phyloP scores from a whole-genome alignment of 306 rosid species.

The Neltuma alba region DNA sequence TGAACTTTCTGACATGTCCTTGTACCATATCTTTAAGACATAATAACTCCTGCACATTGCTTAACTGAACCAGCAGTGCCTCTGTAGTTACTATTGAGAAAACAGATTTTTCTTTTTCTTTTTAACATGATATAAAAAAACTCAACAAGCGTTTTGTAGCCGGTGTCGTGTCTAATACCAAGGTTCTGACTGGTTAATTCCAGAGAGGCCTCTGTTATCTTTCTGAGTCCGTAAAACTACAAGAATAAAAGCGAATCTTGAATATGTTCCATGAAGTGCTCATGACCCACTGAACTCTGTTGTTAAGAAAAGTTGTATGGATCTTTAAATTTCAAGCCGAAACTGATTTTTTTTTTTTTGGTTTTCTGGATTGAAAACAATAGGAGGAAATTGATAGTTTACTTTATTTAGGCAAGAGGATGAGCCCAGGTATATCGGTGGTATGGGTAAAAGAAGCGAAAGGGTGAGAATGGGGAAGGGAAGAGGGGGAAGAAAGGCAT shows the following conservation, averaged over 20 bases:
- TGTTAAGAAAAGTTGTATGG: not conserved
- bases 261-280: not conserved
- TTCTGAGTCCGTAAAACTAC: not conserved
- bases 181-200: not conserved
- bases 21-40: constrained; percentile 25
- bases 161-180: not conserved
- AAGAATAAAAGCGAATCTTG: not conserved
- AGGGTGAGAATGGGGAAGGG: constrained; percentile 22
- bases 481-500: constrained; percentile 40
- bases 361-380: not conserved
- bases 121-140: not conserved
- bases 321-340: not conserved
- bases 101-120: not conserved
- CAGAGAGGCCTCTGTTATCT: not conserved
- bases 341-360: not conserved
- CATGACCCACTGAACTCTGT: not conserved
- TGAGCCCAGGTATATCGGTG: not conserved
- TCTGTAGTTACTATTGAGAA: not conserved
- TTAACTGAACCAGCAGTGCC: constrained; percentile 2
- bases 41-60: not conserved
- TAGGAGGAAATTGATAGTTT: not conserved
- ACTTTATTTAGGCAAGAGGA: constrained; percentile 1
- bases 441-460: constrained; percentile 30
- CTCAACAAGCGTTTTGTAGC: not conserved
- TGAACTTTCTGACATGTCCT: constrained; percentile 48